These are phyloP conservation scores for Syzygium grande DNA, from an alignment of 345 rosid species.

Conservation along the genomic window DNA sequence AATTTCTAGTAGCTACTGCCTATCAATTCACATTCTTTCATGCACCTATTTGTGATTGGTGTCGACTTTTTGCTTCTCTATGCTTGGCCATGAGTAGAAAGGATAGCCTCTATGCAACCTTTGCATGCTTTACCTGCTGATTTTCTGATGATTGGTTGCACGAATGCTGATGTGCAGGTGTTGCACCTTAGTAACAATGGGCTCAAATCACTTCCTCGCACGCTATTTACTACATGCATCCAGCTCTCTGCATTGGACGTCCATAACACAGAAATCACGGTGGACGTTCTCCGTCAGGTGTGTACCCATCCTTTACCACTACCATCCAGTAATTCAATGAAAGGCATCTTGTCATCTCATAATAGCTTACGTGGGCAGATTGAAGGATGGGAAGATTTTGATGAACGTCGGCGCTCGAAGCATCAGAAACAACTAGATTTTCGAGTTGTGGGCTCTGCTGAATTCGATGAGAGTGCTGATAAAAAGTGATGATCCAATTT, in stretches of 20 bases:
- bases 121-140: not conserved
- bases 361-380: slow-evolving; percentile 18
- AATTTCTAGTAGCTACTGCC: not conserved
- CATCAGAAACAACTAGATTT: slow-evolving; percentile 94
- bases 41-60: not conserved
- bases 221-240: slow-evolving; percentile 50
- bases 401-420: slow-evolving; percentile 60
- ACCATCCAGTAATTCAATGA: not conserved
- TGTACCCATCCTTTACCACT: slow-evolving; percentile 1
- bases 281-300: slow-evolving; percentile 73
- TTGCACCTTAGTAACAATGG: slow-evolving; percentile 67
- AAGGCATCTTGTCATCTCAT: not conserved
- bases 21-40: not conserved
- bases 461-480: slow-evolving; percentile 94
- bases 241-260: slow-evolving; percentile 76
- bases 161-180: slow-evolving; percentile 29
- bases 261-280: slow-evolving; percentile 82
- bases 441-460: slow-evolving; percentile 49
- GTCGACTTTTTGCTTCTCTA: not conserved
- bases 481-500: slow-evolving; percentile 31
- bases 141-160: not conserved
- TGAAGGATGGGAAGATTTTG: slow-evolving; percentile 80
- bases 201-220: slow-evolving; percentile 46
- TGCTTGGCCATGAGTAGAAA: not conserved
- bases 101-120: not conserved